Base-by-base conservation (phyloP, 805 yeast species). In the Yamadazyma kitorensis region DNA sequence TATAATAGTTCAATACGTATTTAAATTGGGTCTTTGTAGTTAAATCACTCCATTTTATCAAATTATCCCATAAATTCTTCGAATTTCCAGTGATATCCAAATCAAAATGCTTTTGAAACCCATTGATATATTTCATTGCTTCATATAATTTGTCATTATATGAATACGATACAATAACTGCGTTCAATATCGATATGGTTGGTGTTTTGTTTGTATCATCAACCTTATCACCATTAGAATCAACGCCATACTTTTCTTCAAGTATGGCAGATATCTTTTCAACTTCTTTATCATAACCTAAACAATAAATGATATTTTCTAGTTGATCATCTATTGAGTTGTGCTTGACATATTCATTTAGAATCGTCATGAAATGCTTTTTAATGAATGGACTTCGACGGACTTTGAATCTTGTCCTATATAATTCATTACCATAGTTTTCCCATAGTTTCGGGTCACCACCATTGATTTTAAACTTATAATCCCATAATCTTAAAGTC, bases 1-100 rank as follows among this genome's bases (percentile, higher is more conserved):
- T 35, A 35, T 40, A 65, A 31, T 48, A 47, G 24, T 39, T 41
- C 27, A 66, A 49, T 13, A 62, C 61, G 12, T 49, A 42, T 16
- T 44, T 37, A 21, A 56, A 54, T 8, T 52, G 48, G 39, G 34
- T 64, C 27, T 49, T 47, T 16, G 70, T 61, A n/a, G 55, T 39
- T 21, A 51, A 39, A 34, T 65, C 61, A 34, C 61, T 53, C 70
- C 70, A 64, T 32, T 51, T 52, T 44, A 67, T 57, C 2, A 64
- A 31, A 27, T 47, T 51, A 37, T 56, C 64, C 71, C 71, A 68
- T 37, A 68, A 57, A 2, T 44, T 31, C 37, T 48, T 49, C 18
- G 61, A 36, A 6, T 34, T 27, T 3, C 25, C 21, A 10, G 44
- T 37, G 17, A 57, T 37, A 24, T 54, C 52, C 6, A 48, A 37